Evolutionary conservation across 2,329 filamentous ascomycete species (phyloP).

Genomic region (Clonostachys solani): DNA sequence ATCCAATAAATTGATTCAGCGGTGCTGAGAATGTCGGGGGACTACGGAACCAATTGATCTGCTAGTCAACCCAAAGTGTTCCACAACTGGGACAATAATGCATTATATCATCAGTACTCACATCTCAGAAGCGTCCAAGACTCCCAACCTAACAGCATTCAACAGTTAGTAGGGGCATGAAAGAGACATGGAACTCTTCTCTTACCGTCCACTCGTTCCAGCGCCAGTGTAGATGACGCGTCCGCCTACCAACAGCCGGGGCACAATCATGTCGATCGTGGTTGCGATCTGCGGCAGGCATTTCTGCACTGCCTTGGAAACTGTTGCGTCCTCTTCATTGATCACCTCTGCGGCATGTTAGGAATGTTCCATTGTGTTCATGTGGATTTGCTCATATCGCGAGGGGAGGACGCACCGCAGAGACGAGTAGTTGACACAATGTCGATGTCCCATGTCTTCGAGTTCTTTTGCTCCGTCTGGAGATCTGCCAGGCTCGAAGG

Average conservation of each 20-base stretch:
- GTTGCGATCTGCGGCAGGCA: conserved; percentile 3
- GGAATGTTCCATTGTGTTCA: neutral
- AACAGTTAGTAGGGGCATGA: too few species aligned
- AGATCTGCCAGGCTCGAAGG: neutral
- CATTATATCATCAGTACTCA: neutral
- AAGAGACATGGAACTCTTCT: neutral
- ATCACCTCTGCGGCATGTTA: neutral
- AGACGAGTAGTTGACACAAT: conserved; percentile 1
- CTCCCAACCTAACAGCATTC: neutral
- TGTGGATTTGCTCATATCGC: neutral
- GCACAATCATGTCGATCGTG: conserved; percentile 2
- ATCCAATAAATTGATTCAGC: conserved; percentile 6
- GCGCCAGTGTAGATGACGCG: conserved; percentile 20
- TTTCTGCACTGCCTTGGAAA: conserved; percentile 1
- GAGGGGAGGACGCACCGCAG: neutral
- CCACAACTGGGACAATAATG: neutral
- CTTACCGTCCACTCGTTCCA: conserved; percentile 35
- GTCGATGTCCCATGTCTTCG: conserved; percentile 1
- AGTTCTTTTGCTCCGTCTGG: conserved; percentile 5
- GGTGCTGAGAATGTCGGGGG: conserved; percentile 10
- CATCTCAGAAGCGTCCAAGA: conserved; percentile 7
- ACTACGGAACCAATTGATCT: neutral
- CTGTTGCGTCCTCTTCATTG: conserved; percentile 3
- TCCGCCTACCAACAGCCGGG: conserved; percentile 1
- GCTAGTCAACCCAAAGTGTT: neutral